These are phyloP conservation scores for Aquanectria penicillioides DNA, from an alignment of 2,329 filamentous ascomycete species.

Conservation along the genomic window DNA sequence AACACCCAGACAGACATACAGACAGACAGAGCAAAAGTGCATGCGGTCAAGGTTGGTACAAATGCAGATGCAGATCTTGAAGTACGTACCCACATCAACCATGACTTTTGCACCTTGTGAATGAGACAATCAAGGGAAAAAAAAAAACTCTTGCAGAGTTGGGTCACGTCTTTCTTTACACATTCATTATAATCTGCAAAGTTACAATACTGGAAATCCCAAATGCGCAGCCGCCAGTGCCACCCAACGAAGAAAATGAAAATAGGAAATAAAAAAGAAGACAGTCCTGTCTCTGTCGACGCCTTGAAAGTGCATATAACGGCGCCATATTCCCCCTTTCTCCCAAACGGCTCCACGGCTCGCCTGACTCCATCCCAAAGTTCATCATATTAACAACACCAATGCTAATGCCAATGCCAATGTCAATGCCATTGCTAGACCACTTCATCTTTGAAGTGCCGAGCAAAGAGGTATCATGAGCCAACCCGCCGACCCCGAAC, in stretches of 20 bases:
- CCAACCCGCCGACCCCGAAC: slow-evolving; percentile 37
- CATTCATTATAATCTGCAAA: slow-evolving; percentile 39
- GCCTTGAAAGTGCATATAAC: slow-evolving; percentile 44
- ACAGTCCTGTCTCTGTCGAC: slow-evolving; percentile 37
- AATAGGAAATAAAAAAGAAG: slow-evolving; percentile 25
- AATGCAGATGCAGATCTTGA: too few relatives aligned
- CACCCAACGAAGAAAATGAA: slow-evolving; percentile 23
- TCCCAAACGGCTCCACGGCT: slow-evolving; percentile 32
- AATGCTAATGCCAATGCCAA: slow-evolving; percentile 30
- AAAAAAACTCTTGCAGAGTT: background rate
- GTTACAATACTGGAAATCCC: slow-evolving; percentile 37
- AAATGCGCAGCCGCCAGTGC: slow-evolving; percentile 36
- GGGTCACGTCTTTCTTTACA: slow-evolving; percentile 23
- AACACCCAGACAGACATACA: background rate
- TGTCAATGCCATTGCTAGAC: slow-evolving; percentile 29
- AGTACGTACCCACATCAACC: too few relatives aligned
- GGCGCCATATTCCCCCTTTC: slow-evolving; percentile 33
- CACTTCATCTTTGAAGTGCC: slow-evolving; percentile 28
- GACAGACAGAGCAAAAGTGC: too few relatives aligned
- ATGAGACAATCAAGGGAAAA: background rate
- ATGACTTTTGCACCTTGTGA: too few relatives aligned
- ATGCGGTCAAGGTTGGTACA: too few relatives aligned
- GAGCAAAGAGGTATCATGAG: slow-evolving; percentile 38
- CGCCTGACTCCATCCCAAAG: slow-evolving; percentile 38
- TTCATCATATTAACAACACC: slow-evolving; percentile 40